These are phyloP conservation scores for Colletotrichum euphorbiae DNA, from an alignment of 2,329 filamentous ascomycete species.

Conservation along the genomic window DNA sequence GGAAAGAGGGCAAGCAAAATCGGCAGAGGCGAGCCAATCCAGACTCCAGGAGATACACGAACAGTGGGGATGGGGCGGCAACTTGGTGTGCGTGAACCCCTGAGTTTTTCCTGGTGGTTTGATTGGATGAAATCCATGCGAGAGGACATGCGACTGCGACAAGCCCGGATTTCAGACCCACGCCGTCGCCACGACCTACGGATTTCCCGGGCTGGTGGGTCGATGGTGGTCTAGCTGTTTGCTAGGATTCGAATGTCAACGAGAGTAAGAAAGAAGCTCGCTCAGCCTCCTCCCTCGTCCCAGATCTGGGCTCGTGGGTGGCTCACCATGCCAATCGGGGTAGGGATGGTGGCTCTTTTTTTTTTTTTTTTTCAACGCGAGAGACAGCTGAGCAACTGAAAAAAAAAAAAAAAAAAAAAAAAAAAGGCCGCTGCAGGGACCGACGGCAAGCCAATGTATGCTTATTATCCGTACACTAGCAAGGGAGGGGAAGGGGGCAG, in stretches of 20 bases:
- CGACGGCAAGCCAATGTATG: background rate
- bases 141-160: conserved; percentile 1
- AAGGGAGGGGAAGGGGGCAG: too few relatives aligned
- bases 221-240: background rate
- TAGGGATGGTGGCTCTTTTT: background rate
- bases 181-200: conserved; percentile 18
- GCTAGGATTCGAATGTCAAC: too few relatives aligned
- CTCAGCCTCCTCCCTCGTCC: background rate
- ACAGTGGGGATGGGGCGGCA: conserved; percentile 5
- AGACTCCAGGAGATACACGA: too few relatives aligned
- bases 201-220: conserved; percentile 20
- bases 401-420: too few relatives aligned
- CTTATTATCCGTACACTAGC: too few relatives aligned
- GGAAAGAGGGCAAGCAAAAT: background rate
- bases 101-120: background rate
- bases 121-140: background rate
- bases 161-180: conserved; percentile 20
- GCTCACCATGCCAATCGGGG: conserved; percentile 3
- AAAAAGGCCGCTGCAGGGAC: background rate
- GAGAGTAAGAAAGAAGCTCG: background rate
- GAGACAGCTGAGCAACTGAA: background rate
- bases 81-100: conserved; percentile 19
- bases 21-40: too few relatives aligned
- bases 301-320: conserved; percentile 6
- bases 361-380: background rate